phyloP scores from a whole-genome alignment of 1,139 yeast species.

The Candida sp. region DNA sequence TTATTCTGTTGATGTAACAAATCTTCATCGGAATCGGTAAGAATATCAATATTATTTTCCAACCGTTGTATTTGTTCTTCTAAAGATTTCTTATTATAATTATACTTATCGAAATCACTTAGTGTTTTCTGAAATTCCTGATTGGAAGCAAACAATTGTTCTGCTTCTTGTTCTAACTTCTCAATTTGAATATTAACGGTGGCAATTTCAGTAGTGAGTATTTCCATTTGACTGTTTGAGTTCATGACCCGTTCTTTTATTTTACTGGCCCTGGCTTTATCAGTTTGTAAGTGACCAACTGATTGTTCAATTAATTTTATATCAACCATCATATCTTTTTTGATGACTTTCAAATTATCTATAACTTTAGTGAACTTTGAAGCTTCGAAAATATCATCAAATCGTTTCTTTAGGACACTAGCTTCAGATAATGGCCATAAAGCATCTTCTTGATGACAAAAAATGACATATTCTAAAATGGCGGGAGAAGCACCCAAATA shows the following conservation, averaged over 20 bases:
- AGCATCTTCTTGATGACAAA: slow-evolving; percentile 97
- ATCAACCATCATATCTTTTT: slow-evolving; percentile 75
- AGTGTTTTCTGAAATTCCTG: slow-evolving; percentile 78
- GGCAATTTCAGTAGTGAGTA: slow-evolving; percentile 48
- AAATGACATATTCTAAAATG: slow-evolving; percentile 85
- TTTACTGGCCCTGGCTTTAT: slow-evolving; percentile 67
- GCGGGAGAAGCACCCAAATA: slow-evolving; percentile 88
- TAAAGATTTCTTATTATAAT: slow-evolving; percentile 42
- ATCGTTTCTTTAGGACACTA: slow-evolving; percentile 79
- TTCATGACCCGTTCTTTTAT: slow-evolving; percentile 47
- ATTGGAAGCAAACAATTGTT: slow-evolving; percentile 66
- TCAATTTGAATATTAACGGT: slow-evolving; percentile 48
- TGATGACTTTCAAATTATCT: slow-evolving; percentile 70
- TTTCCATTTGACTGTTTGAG: slow-evolving; percentile 42
- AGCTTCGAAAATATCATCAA: slow-evolving; percentile 97
- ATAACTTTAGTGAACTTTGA: slow-evolving; percentile 88
- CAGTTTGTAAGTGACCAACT: slow-evolving; percentile 71
- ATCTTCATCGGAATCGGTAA: slow-evolving; percentile 50
- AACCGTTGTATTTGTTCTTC: slow-evolving; percentile 49
- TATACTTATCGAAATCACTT: slow-evolving; percentile 58
- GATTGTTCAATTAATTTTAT: slow-evolving; percentile 74
- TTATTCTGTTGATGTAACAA: slow-evolving; percentile 49
- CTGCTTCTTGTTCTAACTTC: slow-evolving; percentile 54
- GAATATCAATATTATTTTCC: slow-evolving; percentile 37
- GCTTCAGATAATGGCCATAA: slow-evolving; percentile 98